A percentile compares a stretch with the other conserved stretches of the same genome.
Evolutionary conservation across 2,329 filamentous ascomycete genomes (phyloP).

Genomic region (Fusarium zealandicum): DNA sequence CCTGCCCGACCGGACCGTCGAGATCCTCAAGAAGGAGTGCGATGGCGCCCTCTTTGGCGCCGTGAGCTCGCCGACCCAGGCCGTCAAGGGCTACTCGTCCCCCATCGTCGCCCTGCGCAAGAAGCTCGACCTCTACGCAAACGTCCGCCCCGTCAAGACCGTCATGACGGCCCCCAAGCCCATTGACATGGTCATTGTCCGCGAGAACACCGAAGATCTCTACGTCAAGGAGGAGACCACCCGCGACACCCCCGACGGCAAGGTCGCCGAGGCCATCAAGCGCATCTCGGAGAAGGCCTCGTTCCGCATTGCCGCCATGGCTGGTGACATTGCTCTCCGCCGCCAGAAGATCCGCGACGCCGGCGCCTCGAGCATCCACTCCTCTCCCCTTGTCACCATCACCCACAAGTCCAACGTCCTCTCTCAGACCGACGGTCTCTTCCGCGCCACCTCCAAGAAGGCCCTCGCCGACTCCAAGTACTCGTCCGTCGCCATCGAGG

Average conservation of each 20-base stretch:
- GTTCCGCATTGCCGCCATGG: constrained; percentile 87
- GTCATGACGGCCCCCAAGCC: constrained; percentile 69
- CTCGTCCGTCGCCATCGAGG: constrained; percentile 74
- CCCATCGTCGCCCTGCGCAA: constrained; percentile 98
- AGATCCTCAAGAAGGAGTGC: constrained; percentile 87
- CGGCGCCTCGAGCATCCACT: constrained; percentile 66
- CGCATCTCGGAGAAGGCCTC: constrained; percentile 89
- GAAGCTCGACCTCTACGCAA: constrained; percentile 93
- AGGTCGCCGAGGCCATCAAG: constrained; percentile 97
- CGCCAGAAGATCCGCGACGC: constrained; percentile 79
- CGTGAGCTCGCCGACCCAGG: constrained; percentile 87
- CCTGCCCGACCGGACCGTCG: constrained; percentile 88
- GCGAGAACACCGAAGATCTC: constrained; percentile 98
- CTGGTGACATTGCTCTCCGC: constrained; percentile 90
- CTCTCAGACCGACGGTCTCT: constrained; percentile 94
- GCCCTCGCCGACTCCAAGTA: constrained; percentile 75
- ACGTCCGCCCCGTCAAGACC: constrained; percentile 94
- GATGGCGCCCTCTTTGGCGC: constrained; percentile 96
- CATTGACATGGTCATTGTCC: constrained; percentile 97
- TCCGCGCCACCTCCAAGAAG: constrained; percentile 79
- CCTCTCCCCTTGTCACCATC: constrained; percentile 82
- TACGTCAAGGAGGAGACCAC: constrained; percentile 98
- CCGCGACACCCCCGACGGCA: constrained; percentile 74
- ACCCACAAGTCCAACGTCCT: constrained; percentile 99
- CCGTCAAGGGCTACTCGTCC: constrained; percentile 93